Evolutionary conservation across 176 grass and related monocot species (phyloP).

Genomic region (Musa troglodytarum): DNA sequence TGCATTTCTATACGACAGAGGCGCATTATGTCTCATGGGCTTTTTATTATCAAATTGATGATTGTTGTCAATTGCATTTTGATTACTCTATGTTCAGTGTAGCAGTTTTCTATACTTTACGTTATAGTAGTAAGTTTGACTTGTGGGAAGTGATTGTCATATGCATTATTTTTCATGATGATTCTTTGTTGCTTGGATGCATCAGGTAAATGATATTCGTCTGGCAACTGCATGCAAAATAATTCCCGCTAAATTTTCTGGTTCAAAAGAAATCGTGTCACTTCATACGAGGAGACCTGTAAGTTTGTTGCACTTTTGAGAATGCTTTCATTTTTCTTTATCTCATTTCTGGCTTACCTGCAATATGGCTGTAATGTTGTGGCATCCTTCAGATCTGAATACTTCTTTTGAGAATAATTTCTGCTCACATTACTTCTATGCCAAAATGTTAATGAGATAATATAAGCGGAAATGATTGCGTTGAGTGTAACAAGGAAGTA

Average conservation of each 20-base stretch:
- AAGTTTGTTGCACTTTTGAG: conserved; percentile 25
- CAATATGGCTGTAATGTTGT: neutral
- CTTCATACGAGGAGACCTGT: conserved; percentile 61
- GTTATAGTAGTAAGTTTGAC: neutral
- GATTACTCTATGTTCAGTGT: too few species aligned
- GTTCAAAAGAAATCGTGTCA: conserved; percentile 87
- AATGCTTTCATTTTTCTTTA: neutral
- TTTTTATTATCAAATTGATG: neutral
- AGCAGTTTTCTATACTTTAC: neutral
- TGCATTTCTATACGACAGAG: too few species aligned
- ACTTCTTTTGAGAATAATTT: neutral
- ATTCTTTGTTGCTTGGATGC: neutral
- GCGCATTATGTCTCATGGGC: neutral
- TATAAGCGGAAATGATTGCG: neutral
- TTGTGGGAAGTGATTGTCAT: neutral
- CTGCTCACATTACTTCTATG: neutral
- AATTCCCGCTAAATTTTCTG: conserved; percentile 76
- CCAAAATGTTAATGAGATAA: neutral
- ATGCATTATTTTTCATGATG: neutral
- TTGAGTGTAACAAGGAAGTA: neutral
- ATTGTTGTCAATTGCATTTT: neutral
- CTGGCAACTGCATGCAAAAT: conserved; percentile 71
- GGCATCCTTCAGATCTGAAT: neutral
- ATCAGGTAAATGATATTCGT: conserved; percentile 66
- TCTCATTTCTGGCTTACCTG: neutral